These are phyloP conservation scores for Fimicolochytrium jonesii DNA, from an alignment of 192 early-diverging fungal genomes.

Conservation along the genomic window DNA sequence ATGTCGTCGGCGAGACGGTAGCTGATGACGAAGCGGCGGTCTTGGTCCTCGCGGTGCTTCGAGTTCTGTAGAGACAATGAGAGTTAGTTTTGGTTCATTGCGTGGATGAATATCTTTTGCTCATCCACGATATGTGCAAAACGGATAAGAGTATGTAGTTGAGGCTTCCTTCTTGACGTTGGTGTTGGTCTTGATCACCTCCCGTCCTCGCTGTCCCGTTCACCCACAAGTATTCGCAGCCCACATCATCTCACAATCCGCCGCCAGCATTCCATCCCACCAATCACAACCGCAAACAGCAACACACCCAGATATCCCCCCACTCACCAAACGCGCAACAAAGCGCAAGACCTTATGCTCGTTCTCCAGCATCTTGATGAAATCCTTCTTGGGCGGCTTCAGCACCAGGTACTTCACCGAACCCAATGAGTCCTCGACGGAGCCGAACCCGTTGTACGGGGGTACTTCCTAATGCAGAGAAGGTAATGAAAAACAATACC, in stretches of 20 bases:
- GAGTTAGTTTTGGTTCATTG: too few relatives aligned
- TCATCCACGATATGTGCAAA: too few relatives aligned
- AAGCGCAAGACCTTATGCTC: conserved; percentile 59
- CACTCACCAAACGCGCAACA: conserved; percentile 52
- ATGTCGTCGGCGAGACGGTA: conserved; percentile 59
- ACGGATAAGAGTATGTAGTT: too few relatives aligned
- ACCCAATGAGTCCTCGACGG: conserved; percentile 57
- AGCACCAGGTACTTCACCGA: conserved; percentile 57
- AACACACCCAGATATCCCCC: too few relatives aligned
- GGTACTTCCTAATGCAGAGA: conserved; percentile 34
- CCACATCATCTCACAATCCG: too few relatives aligned
- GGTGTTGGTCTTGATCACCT: too few relatives aligned
- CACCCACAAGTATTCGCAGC: too few relatives aligned
- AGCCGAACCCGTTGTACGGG: conserved; percentile 63
- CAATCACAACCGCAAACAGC: too few relatives aligned
- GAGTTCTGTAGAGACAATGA: conserved; percentile 38
- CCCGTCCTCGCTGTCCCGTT: too few relatives aligned
- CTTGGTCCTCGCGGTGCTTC: conserved; percentile 56
- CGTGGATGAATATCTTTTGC: too few relatives aligned
- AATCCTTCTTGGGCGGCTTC: conserved; percentile 62
- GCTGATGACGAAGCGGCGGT: conserved; percentile 55
- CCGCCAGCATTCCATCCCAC: too few relatives aligned
- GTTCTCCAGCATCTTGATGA: conserved; percentile 64
- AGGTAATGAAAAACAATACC: not conserved
- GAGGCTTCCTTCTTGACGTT: too few relatives aligned